A percentile compares a stretch with the other conserved stretches of the same genome.
Evolutionary conservation across 352 stramenopile genomes (phyloP).

Genomic region (Pythium brachiatum): DNA sequence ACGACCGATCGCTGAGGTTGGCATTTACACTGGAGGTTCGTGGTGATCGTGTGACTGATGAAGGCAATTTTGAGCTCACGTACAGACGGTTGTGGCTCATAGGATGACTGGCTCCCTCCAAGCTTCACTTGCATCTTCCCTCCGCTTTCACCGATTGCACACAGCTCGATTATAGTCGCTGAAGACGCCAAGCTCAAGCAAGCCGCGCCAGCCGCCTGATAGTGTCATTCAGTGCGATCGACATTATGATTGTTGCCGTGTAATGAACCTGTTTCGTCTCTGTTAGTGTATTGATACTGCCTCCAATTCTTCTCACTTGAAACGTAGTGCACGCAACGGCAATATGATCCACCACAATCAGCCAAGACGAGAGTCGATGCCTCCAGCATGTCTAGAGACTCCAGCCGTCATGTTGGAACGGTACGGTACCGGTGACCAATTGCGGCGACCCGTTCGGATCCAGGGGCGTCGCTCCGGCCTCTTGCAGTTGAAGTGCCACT

Average conservation of each 20-base stretch:
- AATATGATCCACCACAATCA: no score
- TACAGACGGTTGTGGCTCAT: neutral
- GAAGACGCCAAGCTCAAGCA: neutral
- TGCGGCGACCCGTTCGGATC: no score
- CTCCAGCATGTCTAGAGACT: no score
- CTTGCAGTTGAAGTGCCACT: neutral
- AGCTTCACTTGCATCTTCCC: slow-evolving; percentile 12
- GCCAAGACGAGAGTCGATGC: no score
- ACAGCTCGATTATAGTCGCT: neutral
- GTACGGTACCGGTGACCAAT: no score
- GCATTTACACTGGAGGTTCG: neutral
- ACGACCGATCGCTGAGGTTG: neutral
- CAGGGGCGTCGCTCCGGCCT: neutral
- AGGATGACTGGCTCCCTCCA: slow-evolving; percentile 11
- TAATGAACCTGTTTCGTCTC: no score
- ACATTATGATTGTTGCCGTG: no score
- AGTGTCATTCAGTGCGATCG: no score
- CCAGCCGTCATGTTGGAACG: no score
- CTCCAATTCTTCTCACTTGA: no score
- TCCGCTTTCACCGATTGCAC: neutral
- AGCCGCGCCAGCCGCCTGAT: slow-evolving; percentile 4
- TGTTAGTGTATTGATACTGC: no score
- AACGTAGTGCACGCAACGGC: no score
- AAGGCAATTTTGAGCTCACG: neutral
- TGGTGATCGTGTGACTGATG: neutral